phyloP scores from a whole-genome alignment of 257 asterid genomes.

The Penstemon newberryi region DNA sequence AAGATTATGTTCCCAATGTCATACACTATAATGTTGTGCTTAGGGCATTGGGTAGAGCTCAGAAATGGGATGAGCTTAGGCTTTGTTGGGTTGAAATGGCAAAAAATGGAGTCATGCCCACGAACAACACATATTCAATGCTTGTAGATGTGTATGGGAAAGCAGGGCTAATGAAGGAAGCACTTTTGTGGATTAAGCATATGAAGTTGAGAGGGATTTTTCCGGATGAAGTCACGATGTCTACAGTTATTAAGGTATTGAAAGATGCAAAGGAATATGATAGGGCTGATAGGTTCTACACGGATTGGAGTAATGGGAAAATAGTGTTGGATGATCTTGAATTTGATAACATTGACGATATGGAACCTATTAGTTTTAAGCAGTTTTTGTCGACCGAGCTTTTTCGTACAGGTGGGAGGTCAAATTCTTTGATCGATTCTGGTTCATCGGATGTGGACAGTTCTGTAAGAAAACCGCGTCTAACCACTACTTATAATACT shows the following conservation, averaged over 20 bases:
- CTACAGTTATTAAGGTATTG: constrained; percentile 76
- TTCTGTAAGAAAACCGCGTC: constrained; percentile 48
- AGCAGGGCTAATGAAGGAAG: constrained; percentile 85
- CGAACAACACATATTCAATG: constrained; percentile 86
- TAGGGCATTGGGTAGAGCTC: constrained; percentile 75
- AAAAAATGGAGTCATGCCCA: constrained; percentile 56
- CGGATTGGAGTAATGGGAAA: constrained; percentile 75
- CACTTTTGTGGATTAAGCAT: constrained; percentile 87
- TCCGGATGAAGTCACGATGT: constrained; percentile 94
- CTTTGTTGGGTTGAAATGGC: constrained; percentile 98
- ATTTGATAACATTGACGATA: constrained; percentile 57
- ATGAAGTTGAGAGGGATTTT: constrained; percentile 81
- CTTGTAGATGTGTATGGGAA: constrained; percentile 95
- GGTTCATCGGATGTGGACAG: constrained; percentile 35
- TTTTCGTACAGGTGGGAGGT: constrained; percentile 73
- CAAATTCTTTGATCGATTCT: constrained; percentile 29
- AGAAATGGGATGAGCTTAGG: constrained; percentile 91
- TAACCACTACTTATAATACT: constrained; percentile 79
- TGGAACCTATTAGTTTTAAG: constrained; percentile 62
- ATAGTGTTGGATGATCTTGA: constrained; percentile 70
- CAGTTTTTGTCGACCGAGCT: constrained; percentile 81
- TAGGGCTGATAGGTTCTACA: constrained; percentile 69
- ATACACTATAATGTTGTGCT: constrained; percentile 91
- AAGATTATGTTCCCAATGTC: constrained; percentile 77
- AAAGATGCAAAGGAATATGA: constrained; percentile 79